These are phyloP conservation scores for Candida manassasensis DNA, from an alignment of 805 yeast genomes.

Conservation along the genomic window DNA sequence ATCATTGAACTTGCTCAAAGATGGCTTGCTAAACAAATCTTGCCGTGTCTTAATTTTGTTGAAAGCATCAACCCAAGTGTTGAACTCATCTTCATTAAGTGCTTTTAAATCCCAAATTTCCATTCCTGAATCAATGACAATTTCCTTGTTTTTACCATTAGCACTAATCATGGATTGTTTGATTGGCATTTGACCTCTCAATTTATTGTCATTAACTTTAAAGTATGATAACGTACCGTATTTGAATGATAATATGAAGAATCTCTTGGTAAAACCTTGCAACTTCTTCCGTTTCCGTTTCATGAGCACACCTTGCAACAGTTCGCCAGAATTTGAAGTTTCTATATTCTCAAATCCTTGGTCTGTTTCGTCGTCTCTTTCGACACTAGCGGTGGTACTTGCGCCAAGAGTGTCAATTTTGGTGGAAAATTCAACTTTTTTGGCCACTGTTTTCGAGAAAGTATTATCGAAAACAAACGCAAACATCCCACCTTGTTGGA, in stretches of 20 bases:
- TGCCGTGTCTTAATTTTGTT: constrained; percentile 42
- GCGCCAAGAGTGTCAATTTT: constrained; percentile 13
- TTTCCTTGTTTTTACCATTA: constrained; percentile 57
- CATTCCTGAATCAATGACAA: constrained; percentile 89
- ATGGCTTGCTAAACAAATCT: constrained; percentile 5
- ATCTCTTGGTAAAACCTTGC: constrained; percentile 84
- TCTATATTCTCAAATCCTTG: constrained; percentile 7
- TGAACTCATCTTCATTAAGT: constrained; percentile 57
- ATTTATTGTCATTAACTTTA: constrained; percentile 63
- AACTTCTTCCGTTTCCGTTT: constrained; percentile 77
- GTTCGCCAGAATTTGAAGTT: constrained; percentile 58
- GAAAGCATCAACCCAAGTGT: constrained; percentile 78
- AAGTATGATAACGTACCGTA: constrained; percentile 83
- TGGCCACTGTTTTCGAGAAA: constrained; percentile 78
- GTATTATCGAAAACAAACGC: constrained; percentile 93
- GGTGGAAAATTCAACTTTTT: constrained; percentile 66
- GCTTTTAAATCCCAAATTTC: constrained; percentile 90
- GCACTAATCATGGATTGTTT: constrained; percentile 80
- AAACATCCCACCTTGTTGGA: constrained; percentile 60
- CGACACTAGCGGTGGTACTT: constrained; percentile 1
- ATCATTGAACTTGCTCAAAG: constrained; percentile 4
- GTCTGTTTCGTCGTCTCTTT: background rate
- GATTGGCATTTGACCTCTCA: constrained; percentile 91
- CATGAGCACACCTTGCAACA: constrained; percentile 70
- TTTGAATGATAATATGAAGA: constrained; percentile 75